Evolutionary conservation across 805 yeast genomes (phyloP).

Genomic region (Candida insectorum): DNA sequence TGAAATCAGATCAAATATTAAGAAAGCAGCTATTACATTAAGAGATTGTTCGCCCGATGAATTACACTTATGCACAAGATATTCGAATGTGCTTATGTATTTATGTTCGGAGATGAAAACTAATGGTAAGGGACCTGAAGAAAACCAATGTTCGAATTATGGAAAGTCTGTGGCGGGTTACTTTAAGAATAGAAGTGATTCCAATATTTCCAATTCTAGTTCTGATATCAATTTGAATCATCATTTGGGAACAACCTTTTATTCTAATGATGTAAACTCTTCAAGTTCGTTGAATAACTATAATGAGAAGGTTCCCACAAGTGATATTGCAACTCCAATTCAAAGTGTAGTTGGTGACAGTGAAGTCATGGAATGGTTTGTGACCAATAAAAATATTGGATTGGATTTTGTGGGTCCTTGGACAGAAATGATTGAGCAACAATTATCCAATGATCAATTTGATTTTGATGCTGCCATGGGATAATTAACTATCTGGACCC

Average conservation of each 20-base stretch:
- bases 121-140: conserved; percentile 26
- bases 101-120: conserved; percentile 72
- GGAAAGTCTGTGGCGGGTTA: neutral
- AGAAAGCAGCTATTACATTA: conserved; percentile 67
- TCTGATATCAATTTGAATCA: conserved; percentile 2
- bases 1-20: conserved; percentile 65
- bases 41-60: conserved; percentile 89
- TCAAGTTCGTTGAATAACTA: neutral
- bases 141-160: conserved; percentile 2
- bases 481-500: conserved; percentile 19
- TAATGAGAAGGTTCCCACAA: neutral
- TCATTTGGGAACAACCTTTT: neutral
- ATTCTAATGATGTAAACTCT: neutral
- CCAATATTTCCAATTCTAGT: conserved; percentile 1
- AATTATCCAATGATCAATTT: conserved; percentile 38
- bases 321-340: conserved; percentile 15
- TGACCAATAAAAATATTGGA: conserved; percentile 36
- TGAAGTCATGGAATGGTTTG: conserved; percentile 44
- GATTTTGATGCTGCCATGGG: conserved; percentile 21
- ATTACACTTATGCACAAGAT: conserved; percentile 75
- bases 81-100: conserved; percentile 72
- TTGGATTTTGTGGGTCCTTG: conserved; percentile 63
- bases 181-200: neutral
- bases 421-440: conserved; percentile 77
- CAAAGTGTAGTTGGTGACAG: conserved; percentile 30